Percentiles rank a stretch among this genome's conserved stretches.
Conservation (phyloP, 345 rosid species). For the Clarkia xantiana region DNA sequence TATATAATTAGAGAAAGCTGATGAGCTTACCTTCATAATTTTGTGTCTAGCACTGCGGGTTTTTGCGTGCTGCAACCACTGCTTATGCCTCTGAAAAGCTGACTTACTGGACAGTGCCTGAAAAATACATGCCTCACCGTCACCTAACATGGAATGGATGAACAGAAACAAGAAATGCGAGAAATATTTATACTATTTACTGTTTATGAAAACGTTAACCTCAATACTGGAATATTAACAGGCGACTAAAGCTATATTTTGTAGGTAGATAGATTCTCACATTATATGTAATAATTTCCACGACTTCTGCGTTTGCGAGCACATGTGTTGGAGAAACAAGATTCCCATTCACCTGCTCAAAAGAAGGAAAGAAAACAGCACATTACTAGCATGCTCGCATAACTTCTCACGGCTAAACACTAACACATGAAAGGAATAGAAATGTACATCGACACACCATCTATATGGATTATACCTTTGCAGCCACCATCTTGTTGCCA, state of each 20-base stretch:
- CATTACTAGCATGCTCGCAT: not conserved
- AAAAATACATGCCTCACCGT: too few relatives aligned
- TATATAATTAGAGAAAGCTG: too few relatives aligned
- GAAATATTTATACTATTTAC: not conserved
- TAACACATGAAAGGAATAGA: not conserved
- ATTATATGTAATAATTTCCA: slow-evolving; percentile 83
- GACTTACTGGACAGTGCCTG: slow-evolving; percentile 85
- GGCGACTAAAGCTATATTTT: not conserved
- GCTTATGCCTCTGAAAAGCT: slow-evolving; percentile 77
- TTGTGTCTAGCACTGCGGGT: slow-evolving; percentile 93
- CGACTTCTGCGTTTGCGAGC: slow-evolving; percentile 94
- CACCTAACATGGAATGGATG: not conserved
- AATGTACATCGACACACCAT: not conserved
- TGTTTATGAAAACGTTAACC: not conserved
- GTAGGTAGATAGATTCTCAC: slow-evolving; percentile 31
- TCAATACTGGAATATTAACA: not conserved
- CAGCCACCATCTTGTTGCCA: slow-evolving; percentile 97
- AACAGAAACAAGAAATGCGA: not conserved
- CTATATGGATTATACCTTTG: slow-evolving; percentile 43
- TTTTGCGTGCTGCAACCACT: slow-evolving; percentile 87
- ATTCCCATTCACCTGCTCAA: slow-evolving; percentile 88
- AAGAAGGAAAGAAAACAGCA: slow-evolving; percentile 8
- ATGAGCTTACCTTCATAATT: slow-evolving; percentile 56
- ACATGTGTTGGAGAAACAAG: slow-evolving; percentile 68
- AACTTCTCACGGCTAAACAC: not conserved